phyloP scores from a whole-genome alignment of 208 protist species.

The Trypanosomatidae sp. region DNA sequence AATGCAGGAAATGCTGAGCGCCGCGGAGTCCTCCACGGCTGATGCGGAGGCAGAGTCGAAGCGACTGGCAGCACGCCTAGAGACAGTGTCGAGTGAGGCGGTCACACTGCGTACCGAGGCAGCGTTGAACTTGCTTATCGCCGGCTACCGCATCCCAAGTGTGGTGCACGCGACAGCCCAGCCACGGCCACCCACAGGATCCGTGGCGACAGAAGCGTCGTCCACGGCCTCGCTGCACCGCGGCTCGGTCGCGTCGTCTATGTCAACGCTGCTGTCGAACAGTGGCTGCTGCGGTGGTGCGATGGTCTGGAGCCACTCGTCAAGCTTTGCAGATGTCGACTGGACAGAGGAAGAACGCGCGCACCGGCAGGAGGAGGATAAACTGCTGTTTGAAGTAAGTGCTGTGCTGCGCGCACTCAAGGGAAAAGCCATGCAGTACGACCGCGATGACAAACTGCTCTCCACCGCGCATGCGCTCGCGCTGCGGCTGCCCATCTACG shows the following conservation, averaged over 20 bases:
- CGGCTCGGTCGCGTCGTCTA: conserved; percentile 1
- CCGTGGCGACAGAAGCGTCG: not conserved
- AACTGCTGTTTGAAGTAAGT: conserved; percentile 30
- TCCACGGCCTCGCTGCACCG: conserved; percentile 2
- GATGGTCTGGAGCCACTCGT: not conserved
- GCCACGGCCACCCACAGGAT: not conserved
- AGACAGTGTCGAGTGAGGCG: conserved; percentile 16
- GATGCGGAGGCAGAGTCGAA: conserved; percentile 9
- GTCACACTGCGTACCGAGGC: conserved; percentile 24
- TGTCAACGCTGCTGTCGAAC: not conserved
- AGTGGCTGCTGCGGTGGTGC: not conserved
- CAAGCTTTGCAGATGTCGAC: not conserved
- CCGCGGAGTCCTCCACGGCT: conserved; percentile 30
- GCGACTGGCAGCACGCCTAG: conserved; percentile 15
- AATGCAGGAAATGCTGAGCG: conserved; percentile 25
- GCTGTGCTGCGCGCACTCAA: conserved; percentile 58
- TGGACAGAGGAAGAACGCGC: conserved; percentile 2
- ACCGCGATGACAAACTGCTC: conserved; percentile 44
- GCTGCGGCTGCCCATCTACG: conserved; percentile 25
- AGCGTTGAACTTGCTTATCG: conserved; percentile 28
- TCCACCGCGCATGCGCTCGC: conserved; percentile 37
- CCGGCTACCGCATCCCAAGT: conserved; percentile 27
- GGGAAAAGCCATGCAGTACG: conserved; percentile 47
- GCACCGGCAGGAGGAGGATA: conserved; percentile 9
- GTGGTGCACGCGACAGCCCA: not conserved